Conservation (phyloP, 2,329 filamentous ascomycete genomes). For the Cercospora zeina region DNA sequence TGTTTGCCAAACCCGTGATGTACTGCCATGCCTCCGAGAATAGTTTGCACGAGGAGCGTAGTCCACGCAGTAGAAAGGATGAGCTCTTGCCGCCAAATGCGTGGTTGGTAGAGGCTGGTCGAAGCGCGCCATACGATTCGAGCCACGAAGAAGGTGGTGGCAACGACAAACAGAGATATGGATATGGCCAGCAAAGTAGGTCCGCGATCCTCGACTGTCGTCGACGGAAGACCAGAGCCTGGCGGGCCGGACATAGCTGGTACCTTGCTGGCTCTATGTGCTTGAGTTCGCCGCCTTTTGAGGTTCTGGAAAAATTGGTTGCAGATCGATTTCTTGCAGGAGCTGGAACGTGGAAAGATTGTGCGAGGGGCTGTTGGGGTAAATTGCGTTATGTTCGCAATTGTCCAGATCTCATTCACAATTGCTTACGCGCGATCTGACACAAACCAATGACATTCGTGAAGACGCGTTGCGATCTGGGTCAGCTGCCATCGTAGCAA, state of each 20-base stretch:
- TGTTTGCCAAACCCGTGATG: conserved; percentile 36
- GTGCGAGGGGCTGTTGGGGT: background rate
- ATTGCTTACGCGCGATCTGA: background rate
- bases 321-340: background rate
- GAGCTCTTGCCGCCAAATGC: conserved; percentile 28
- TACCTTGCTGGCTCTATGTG: background rate
- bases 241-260: background rate
- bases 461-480: background rate
- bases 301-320: background rate
- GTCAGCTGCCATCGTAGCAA: background rate
- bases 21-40: conserved; percentile 27
- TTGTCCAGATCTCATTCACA: background rate
- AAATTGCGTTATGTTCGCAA: background rate
- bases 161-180: conserved; percentile 28
- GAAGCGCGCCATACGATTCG: conserved; percentile 27
- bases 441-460: background rate
- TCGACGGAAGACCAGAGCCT: background rate
- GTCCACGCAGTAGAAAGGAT: conserved; percentile 30
- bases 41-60: conserved; percentile 26
- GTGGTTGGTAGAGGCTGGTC: conserved; percentile 23
- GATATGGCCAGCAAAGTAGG: conserved; percentile 27
- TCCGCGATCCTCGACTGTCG: background rate
- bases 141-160: conserved; percentile 27
- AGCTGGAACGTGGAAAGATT: background rate
- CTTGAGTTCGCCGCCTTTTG: background rate